phyloP scores from a whole-genome alignment of 345 rosid species.

The Jatropha curcas region DNA sequence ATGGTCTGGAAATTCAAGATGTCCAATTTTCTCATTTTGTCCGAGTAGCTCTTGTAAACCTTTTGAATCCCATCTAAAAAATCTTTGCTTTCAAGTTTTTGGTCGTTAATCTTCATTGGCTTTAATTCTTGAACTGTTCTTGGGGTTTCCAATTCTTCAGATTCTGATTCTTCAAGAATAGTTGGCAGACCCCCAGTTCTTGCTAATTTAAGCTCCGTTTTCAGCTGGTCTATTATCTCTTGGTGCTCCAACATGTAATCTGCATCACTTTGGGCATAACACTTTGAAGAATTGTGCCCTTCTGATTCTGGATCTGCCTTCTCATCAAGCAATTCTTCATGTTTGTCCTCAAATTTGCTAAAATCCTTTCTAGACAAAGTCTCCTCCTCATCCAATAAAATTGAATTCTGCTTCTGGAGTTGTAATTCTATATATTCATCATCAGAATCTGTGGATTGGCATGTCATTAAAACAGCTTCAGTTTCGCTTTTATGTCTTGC shows the following conservation, averaged over 20 bases:
- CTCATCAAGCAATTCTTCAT: slow-evolving; percentile 12
- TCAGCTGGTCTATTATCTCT: slow-evolving; percentile 62
- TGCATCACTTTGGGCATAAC: slow-evolving; percentile 32
- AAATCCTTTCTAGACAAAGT: slow-evolving; percentile 1
- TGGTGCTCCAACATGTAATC: slow-evolving; percentile 47
- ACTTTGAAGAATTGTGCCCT: slow-evolving; percentile 20
- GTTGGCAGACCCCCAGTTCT: slow-evolving; percentile 83
- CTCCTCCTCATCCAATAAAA: slow-evolving; percentile 4
- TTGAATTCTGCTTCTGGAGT: slow-evolving; percentile 28
- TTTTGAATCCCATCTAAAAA: slow-evolving; percentile 52
- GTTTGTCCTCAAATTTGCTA: slow-evolving; percentile 10
- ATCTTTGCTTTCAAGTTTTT: slow-evolving; percentile 51
- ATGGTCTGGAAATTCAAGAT: slow-evolving; percentile 68
- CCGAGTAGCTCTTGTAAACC: slow-evolving; percentile 59
- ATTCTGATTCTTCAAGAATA: slow-evolving; percentile 72
- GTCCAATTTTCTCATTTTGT: slow-evolving; percentile 76
- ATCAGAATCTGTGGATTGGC: slow-evolving; percentile 32
- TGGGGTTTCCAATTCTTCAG: slow-evolving; percentile 25
- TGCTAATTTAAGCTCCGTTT: slow-evolving; percentile 55
- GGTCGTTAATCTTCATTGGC: slow-evolving; percentile 52
- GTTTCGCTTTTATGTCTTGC: slow-evolving; percentile 9
- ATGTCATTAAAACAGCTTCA: slow-evolving; percentile 1
- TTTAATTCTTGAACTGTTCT: slow-evolving; percentile 41
- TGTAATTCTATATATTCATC: slow-evolving; percentile 54
- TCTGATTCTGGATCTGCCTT: slow-evolving; percentile 23